Evolutionary conservation across 1,139 yeast species (phyloP).

Genomic region (Yamadazyma membranifaciens): DNA sequence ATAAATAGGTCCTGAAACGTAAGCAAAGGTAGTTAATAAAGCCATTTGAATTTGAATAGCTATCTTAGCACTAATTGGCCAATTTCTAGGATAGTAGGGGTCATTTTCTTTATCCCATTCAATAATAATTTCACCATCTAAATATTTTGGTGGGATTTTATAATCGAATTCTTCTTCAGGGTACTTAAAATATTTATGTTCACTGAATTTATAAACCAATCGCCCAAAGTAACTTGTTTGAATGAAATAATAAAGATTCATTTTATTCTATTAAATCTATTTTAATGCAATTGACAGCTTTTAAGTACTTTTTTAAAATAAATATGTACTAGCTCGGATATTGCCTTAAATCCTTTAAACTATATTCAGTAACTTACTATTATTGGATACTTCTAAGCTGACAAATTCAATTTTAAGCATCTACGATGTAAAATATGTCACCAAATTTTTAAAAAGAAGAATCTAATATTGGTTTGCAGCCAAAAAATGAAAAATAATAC

Average conservation of each 20-base stretch:
- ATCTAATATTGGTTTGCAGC: too few species aligned
- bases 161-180: slow-evolving; percentile 33
- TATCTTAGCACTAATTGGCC: slow-evolving; percentile 22
- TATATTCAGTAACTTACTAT: too few species aligned
- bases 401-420: too few species aligned
- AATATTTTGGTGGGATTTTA: slow-evolving; percentile 32
- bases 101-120: slow-evolving; percentile 21
- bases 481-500: too few species aligned
- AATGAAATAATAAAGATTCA: background rate
- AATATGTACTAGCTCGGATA: too few species aligned
- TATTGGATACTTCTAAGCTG: too few species aligned
- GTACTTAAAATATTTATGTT: slow-evolving; percentile 25
- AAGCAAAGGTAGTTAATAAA: slow-evolving; percentile 23
- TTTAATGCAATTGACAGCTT: too few species aligned
- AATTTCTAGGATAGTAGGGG: slow-evolving; percentile 27
- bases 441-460: too few species aligned
- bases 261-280: too few species aligned
- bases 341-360: too few species aligned
- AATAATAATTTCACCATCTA: slow-evolving; percentile 5
- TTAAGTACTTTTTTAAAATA: too few species aligned
- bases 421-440: too few species aligned
- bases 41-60: slow-evolving; percentile 21
- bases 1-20: slow-evolving; percentile 29
- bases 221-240: slow-evolving; percentile 31
- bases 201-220: slow-evolving; percentile 28